Evolutionary conservation across 2,329 filamentous ascomycete species (phyloP).

Genomic region (Ceratocystis ficicola): DNA sequence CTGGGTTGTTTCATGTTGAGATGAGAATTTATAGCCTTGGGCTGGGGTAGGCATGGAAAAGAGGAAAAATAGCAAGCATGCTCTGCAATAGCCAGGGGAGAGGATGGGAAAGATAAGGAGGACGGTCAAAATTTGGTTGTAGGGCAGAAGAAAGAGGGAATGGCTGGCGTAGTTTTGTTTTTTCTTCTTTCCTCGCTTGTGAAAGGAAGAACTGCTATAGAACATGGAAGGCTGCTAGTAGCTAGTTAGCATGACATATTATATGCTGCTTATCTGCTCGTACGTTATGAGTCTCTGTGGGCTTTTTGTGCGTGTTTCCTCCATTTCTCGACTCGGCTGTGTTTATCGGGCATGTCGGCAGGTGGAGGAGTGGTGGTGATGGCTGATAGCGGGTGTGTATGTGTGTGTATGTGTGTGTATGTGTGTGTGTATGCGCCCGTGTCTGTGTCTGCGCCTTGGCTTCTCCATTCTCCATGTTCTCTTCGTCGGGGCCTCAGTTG

Average conservation of each 20-base stretch:
- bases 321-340: background rate
- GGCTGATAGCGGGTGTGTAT: background rate
- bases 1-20: conserved; percentile 8
- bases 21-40: conserved; percentile 3
- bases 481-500: too few species aligned
- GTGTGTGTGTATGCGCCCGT: too few species aligned
- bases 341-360: background rate
- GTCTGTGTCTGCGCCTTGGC: too few species aligned
- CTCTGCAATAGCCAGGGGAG: background rate
- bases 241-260: background rate
- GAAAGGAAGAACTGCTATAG: background rate
- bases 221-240: background rate
- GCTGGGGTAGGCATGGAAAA: background rate
- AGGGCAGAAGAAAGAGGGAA: background rate
- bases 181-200: background rate
- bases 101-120: background rate
- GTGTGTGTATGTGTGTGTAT: too few species aligned
- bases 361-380: background rate
- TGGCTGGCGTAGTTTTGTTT: background rate
- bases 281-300: background rate
- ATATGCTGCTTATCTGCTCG: background rate
- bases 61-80: background rate
- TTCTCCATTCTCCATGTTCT: too few species aligned
- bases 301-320: background rate
- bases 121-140: too few species aligned